These are phyloP conservation scores for Gliomastix tumulicola DNA, from an alignment of 2,329 filamentous ascomycete species.

Conservation along the genomic window DNA sequence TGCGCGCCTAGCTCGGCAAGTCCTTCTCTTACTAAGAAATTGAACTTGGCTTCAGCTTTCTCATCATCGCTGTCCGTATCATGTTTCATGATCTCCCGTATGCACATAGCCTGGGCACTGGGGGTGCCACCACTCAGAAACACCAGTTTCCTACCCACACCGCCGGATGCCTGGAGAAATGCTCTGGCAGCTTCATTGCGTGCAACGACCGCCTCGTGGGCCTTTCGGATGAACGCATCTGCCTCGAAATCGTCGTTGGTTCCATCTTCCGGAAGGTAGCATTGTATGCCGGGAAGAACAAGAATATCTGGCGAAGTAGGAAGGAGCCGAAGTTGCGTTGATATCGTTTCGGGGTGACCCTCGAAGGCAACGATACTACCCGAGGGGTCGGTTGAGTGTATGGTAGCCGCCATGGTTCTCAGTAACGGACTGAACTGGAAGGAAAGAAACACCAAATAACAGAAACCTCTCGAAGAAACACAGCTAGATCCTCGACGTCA, in stretches of 20 bases:
- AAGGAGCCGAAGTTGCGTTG: conserved; percentile 53
- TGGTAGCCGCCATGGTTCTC: not conserved
- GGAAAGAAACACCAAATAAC: too few relatives aligned
- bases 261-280: conserved; percentile 27
- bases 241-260: conserved; percentile 20
- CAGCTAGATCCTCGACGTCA: too few relatives aligned
- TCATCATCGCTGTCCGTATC: conserved; percentile 39
- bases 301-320: conserved; percentile 52
- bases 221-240: conserved; percentile 32
- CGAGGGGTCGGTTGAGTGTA: conserved; percentile 6
- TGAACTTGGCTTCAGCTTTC: conserved; percentile 45
- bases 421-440: not conserved
- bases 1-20: conserved; percentile 26
- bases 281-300: conserved; percentile 44
- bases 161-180: conserved; percentile 41
- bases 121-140: conserved; percentile 55
- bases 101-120: conserved; percentile 45
- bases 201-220: conserved; percentile 41
- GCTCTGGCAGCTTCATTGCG: conserved; percentile 39
- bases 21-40: conserved; percentile 42
- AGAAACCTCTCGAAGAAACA: too few relatives aligned
- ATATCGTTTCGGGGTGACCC: conserved; percentile 45
- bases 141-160: conserved; percentile 44
- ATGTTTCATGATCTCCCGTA: conserved; percentile 45
- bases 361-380: conserved; percentile 56